Base-by-base conservation (phyloP, 2,329 filamentous ascomycete genomes). In the Beauveria scarabaeidicola region DNA sequence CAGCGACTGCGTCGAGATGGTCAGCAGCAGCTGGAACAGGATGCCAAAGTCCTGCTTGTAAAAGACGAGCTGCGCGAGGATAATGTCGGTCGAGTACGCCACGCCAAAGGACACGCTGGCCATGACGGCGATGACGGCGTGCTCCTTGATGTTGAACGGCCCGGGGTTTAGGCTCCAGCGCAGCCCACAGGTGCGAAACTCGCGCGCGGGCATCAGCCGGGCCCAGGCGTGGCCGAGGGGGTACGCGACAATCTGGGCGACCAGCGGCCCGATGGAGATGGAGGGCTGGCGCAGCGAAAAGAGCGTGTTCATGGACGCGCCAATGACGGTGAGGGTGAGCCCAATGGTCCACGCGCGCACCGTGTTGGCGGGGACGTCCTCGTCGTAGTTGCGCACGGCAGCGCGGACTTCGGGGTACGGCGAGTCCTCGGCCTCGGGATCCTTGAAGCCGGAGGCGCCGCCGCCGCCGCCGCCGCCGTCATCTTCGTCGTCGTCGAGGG, bases 31-130 rank as follows among this genome's bases (percentile, higher is more conserved):
- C 69, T 89, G 84, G 67, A 87, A 90, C 1, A 76, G 63, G 63
- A 88, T 77, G 21, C 86, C 86, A 66, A 88, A 88, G 61, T 85
- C 75, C 65, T 89, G 81, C 68, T 86, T 84, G 69, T 91, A 91
- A 66, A 90, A 90, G 17, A 86, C 79, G 19, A 83, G 74, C 71
- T 90, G 87, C 0, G 87, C 87, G 2, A 90, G 76, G 48, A 91
- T 81, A 32, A 90, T 86, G 64, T 91, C 88, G 1, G 87, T 90
- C 1, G 87, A 86, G 65, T 91, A 91, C 3, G 87, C 85, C 6
- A 80, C 84, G 53, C 75, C 85, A 64, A 89, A 88, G 5, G 86
- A 85, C 6, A 89, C 85, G 67, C 87, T 84, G 17, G 88, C 86
- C 83, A 87, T 87, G 64, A 87, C 82, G 19, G 85, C 82, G 60